Percentiles rank a stretch among this genome's conserved stretches.
phyloP scores from a whole-genome alignment of 2,329 filamentous ascomycete genomes.

The Boeremia lycopersici region DNA sequence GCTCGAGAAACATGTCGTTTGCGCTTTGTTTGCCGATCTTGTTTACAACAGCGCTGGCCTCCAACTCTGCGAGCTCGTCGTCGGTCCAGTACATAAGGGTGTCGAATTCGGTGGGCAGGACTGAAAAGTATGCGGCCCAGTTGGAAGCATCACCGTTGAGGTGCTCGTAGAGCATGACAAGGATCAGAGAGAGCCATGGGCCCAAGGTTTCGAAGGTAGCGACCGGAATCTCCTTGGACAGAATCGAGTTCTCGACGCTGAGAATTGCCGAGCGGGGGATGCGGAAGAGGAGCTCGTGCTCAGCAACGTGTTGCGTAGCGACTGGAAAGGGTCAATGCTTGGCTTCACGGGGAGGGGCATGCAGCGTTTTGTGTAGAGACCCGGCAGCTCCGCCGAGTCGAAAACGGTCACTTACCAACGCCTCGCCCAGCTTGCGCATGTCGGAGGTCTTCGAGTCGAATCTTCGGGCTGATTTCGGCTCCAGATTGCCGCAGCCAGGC shows the following conservation, averaged over 20 bases:
- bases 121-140: constrained; percentile 79
- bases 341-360: background rate
- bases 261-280: constrained; percentile 76
- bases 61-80: constrained; percentile 71
- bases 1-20: constrained; percentile 69
- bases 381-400: background rate
- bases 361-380: too few relatives aligned
- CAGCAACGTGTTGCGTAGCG: constrained; percentile 69
- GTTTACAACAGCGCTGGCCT: constrained; percentile 75
- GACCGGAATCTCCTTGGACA: constrained; percentile 60
- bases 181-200: constrained; percentile 66
- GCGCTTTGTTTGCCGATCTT: constrained; percentile 79
- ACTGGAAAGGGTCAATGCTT: constrained; percentile 57
- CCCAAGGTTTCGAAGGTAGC: constrained; percentile 47
- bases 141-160: constrained; percentile 63
- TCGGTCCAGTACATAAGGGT: constrained; percentile 89
- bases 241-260: constrained; percentile 72
- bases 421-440: constrained; percentile 64
- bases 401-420: constrained; percentile 59
- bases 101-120: constrained; percentile 75
- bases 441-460: constrained; percentile 64
- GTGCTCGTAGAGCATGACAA: constrained; percentile 80
- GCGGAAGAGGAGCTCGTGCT: constrained; percentile 79
- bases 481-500: constrained; percentile 62
- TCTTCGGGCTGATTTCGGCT: constrained; percentile 63